Evolutionary conservation across 2,329 filamentous ascomycete species (phyloP).

Genomic region (Pyrenophora teres): DNA sequence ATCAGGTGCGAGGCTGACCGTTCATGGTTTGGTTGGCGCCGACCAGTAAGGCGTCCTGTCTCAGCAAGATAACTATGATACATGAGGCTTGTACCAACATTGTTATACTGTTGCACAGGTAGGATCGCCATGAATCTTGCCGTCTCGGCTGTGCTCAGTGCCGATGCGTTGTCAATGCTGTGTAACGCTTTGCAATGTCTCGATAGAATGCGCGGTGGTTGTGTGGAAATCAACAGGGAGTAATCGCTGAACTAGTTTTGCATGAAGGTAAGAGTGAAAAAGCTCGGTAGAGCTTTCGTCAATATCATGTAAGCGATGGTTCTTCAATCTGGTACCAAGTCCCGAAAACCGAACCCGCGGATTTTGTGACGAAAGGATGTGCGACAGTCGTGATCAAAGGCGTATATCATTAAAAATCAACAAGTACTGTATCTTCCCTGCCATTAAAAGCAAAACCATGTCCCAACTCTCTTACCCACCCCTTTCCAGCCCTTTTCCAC

Average conservation of each 20-base stretch:
- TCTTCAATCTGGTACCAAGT: no score
- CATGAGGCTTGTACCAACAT: not conserved
- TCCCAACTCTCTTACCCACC: conserved; percentile 30
- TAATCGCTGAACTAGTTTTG: no score
- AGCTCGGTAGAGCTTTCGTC: no score
- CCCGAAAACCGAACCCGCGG: no score
- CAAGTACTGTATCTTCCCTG: not conserved
- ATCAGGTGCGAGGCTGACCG: not conserved
- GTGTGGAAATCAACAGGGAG: no score
- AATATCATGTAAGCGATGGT: no score
- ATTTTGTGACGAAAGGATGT: no score
- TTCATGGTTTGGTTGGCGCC: not conserved
- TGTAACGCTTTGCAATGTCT: no score
- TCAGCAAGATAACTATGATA: not conserved
- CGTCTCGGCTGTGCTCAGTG: no score
- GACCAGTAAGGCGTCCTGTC: not conserved
- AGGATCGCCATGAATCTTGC: not conserved
- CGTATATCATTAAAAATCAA: not conserved
- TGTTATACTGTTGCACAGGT: not conserved
- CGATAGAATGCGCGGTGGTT: no score
- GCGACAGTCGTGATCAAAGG: not conserved
- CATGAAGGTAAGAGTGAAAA: no score
- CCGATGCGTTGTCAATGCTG: no score
- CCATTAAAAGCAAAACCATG: conserved; percentile 35
- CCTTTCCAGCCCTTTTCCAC: conserved; percentile 27